phyloP scores from a whole-genome alignment of 805 yeast species.

The Brettanomyces naardenensis region DNA sequence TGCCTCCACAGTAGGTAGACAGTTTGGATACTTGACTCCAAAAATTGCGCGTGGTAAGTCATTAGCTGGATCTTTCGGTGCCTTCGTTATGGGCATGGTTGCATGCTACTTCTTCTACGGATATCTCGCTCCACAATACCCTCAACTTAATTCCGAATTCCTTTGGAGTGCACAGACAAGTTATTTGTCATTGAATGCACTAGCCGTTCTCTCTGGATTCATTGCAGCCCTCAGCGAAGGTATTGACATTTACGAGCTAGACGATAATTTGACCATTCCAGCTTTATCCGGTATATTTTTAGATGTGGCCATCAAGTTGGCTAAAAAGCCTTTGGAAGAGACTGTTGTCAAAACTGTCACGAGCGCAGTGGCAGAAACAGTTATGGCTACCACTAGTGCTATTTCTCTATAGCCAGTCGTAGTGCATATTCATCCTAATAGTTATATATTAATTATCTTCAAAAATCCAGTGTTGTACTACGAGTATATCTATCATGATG shows the following conservation, averaged over 20 bases:
- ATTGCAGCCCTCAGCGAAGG: slow-evolving; percentile 86
- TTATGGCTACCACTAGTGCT: neutral
- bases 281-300: slow-evolving; percentile 69
- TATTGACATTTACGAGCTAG: slow-evolving; percentile 65
- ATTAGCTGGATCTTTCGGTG: slow-evolving; percentile 85
- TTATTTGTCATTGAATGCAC: slow-evolving; percentile 39
- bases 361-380: neutral
- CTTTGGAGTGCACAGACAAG: slow-evolving; percentile 62
- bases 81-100: slow-evolving; percentile 63
- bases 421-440: no score
- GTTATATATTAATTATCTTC: no score
- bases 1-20: slow-evolving; percentile 89
- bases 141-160: slow-evolving; percentile 42
- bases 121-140: slow-evolving; percentile 55
- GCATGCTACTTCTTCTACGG: slow-evolving; percentile 69
- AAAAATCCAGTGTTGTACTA: no score
- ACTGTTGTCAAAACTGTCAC: neutral
- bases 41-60: slow-evolving; percentile 69
- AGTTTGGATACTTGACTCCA: slow-evolving; percentile 78
- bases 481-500: no score
- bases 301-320: slow-evolving; percentile 15
- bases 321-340: slow-evolving; percentile 4
- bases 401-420: no score
- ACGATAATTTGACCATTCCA: slow-evolving; percentile 94
- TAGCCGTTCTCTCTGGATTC: slow-evolving; percentile 62